Percentiles rank a stretch among this genome's conserved stretches.
Evolutionary conservation across 495 filamentous ascomycete genomes (phyloP).

Genomic region (Neurospora africana): DNA sequence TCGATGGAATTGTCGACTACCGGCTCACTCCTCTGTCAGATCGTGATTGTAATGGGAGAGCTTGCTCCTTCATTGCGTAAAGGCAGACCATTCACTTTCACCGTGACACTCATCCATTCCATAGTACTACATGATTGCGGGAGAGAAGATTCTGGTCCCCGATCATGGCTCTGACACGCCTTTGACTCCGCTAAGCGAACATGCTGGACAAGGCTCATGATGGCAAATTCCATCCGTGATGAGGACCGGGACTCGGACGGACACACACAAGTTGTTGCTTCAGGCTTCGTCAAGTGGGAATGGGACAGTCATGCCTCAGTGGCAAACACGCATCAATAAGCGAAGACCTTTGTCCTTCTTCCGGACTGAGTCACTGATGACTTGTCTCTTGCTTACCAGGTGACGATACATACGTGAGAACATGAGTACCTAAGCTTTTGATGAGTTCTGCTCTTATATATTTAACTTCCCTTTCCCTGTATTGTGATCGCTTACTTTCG

Average conservation of each 20-base stretch:
- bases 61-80: too few relatives aligned
- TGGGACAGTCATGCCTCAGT: not conserved
- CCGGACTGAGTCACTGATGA: not conserved
- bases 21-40: too few relatives aligned
- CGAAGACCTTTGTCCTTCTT: not conserved
- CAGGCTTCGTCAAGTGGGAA: not conserved
- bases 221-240: not conserved
- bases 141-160: not conserved
- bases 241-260: not conserved
- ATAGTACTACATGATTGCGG: not conserved
- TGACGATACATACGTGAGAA: not conserved
- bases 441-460: not conserved
- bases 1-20: not conserved
- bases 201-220: not conserved
- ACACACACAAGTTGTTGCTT: not conserved
- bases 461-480: not conserved
- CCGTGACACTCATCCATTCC: too few relatives aligned
- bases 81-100: too few relatives aligned
- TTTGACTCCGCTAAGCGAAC: not conserved
- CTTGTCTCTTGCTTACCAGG: not conserved
- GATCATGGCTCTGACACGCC: not conserved
- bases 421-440: not conserved
- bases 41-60: too few relatives aligned
- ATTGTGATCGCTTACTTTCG: not conserved
- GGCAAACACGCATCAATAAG: not conserved